These are phyloP conservation scores for Penicillium sp. DNA, from an alignment of 2,329 filamentous ascomycete genomes.

Conservation along the genomic window DNA sequence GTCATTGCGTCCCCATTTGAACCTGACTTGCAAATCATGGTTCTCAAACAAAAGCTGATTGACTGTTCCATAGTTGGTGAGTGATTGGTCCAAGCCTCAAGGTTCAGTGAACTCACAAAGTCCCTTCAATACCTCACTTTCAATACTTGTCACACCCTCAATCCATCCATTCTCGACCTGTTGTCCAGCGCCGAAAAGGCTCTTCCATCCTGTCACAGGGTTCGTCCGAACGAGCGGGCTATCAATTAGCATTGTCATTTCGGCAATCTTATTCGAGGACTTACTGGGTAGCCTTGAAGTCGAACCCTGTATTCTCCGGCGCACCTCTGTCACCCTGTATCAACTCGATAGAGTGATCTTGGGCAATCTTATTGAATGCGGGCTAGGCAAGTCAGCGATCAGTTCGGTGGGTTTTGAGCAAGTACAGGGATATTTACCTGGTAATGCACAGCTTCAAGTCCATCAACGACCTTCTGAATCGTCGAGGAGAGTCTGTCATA, in stretches of 20 bases:
- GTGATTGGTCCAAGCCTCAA: too few relatives aligned
- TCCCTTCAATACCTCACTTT: not conserved
- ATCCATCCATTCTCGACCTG: not conserved
- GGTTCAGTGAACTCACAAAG: not conserved
- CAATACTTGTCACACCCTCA: not conserved
- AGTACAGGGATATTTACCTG: not conserved
- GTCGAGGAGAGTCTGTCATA: constrained; percentile 42
- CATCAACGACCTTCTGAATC: constrained; percentile 40
- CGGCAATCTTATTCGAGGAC: not conserved
- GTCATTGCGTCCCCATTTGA: not conserved
- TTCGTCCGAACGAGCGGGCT: not conserved
- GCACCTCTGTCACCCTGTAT: not conserved
- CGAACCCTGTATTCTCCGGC: not conserved
- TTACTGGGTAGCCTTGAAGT: not conserved
- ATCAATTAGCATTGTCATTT: not conserved
- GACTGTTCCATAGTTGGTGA: not conserved
- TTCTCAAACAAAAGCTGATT: not conserved
- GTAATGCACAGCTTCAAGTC: constrained; percentile 39
- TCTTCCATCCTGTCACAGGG: not conserved
- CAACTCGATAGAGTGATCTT: not conserved
- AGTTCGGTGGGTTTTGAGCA: too few relatives aligned
- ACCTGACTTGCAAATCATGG: not conserved
- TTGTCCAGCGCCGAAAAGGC: not conserved
- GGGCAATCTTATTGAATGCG: too few relatives aligned
- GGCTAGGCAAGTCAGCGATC: too few relatives aligned